Conservation (phyloP, 1,284 basidiomycete genomes). For the Serendipita sp. region DNA sequence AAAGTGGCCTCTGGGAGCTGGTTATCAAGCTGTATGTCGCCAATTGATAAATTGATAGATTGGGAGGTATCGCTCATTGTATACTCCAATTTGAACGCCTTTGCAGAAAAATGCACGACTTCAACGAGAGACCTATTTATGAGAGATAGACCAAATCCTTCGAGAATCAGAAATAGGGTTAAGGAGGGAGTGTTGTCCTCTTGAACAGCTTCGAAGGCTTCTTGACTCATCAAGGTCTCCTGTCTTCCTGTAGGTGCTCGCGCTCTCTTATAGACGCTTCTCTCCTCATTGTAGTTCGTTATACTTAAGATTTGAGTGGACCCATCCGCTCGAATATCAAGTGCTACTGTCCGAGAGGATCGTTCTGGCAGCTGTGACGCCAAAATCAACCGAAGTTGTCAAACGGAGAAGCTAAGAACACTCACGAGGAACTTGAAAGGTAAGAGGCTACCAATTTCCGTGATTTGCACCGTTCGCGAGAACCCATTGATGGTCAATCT, state of each 20-base stretch:
- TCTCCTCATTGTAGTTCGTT: conserved; percentile 75
- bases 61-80: conserved; percentile 71
- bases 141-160: conserved; percentile 86
- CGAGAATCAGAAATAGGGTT: conserved; percentile 63
- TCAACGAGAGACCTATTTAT: conserved; percentile 82
- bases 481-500: conserved; percentile 50
- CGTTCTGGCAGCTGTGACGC: conserved; percentile 21
- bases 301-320: conserved; percentile 79
- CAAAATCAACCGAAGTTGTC: not conserved
- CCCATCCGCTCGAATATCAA: conserved; percentile 89
- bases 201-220: conserved; percentile 80
- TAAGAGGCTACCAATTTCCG: conserved; percentile 89
- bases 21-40: conserved; percentile 90
- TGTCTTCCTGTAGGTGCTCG: conserved; percentile 41
- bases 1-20: conserved; percentile 94
- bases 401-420: conserved; percentile 8
- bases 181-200: conserved; percentile 61
- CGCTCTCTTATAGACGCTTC: conserved; percentile 79
- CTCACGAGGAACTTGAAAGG: conserved; percentile 76
- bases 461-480: conserved; percentile 73
- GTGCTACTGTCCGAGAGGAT: conserved; percentile 52
- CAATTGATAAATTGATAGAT: conserved; percentile 70
- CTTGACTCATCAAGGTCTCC: conserved; percentile 57
- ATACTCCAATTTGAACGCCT: conserved; percentile 77
- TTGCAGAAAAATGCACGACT: conserved; percentile 78